Percentiles rank a stretch among this genome's conserved stretches.
phyloP scores from a whole-genome alignment of 768 basidiomycete genomes.

The Tephrocybe sp. region DNA sequence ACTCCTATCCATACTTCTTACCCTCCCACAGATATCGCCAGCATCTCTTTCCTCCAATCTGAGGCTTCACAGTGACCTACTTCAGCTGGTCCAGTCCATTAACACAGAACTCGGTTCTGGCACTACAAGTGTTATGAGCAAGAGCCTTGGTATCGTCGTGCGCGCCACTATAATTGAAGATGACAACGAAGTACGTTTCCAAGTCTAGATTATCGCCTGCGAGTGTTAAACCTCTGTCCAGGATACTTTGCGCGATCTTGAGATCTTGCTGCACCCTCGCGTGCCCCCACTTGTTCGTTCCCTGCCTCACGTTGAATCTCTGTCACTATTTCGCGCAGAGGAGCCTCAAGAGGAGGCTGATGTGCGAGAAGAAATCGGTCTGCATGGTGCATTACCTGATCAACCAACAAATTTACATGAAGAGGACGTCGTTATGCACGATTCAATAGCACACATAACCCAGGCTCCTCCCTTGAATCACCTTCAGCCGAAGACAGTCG shows the following conservation, averaged over 20 bases:
- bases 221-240: background rate
- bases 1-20: conserved; percentile 55
- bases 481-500: background rate
- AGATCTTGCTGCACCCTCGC: conserved; percentile 75
- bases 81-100: conserved; percentile 44
- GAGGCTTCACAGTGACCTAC: conserved; percentile 44
- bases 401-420: conserved; percentile 9
- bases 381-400: conserved; percentile 23
- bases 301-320: conserved; percentile 58
- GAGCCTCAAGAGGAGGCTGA: conserved; percentile 64
- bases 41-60: conserved; percentile 54
- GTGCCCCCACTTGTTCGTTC: conserved; percentile 74
- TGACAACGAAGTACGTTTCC: conserved; percentile 15
- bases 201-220: background rate
- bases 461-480: background rate
- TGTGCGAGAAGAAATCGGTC: conserved; percentile 39
- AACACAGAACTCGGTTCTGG: conserved; percentile 53
- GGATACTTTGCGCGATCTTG: conserved; percentile 40
- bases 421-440: conserved; percentile 28
- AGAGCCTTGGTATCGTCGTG: conserved; percentile 57
- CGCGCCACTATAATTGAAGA: conserved; percentile 11
- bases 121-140: conserved; percentile 59
- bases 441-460: conserved; percentile 9
- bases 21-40: conserved; percentile 55
- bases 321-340: conserved; percentile 62